These are phyloP conservation scores for Dianthus caryophyllus DNA, from an alignment of 148 eudicot species.

Conservation along the genomic window DNA sequence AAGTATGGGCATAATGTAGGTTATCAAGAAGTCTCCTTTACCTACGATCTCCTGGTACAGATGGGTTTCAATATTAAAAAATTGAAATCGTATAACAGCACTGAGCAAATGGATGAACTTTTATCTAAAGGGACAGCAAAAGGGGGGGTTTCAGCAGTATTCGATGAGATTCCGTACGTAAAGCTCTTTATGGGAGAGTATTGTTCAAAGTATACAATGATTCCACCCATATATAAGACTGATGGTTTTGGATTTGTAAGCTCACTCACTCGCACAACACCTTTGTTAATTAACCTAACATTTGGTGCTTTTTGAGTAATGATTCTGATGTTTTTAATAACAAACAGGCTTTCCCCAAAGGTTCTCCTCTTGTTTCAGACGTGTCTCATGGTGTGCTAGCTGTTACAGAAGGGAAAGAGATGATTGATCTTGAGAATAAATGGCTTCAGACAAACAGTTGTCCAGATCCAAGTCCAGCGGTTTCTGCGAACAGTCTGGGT, in stretches of 20 bases:
- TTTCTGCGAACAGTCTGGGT: conserved; percentile 25
- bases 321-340: neutral
- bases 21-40: conserved; percentile 37
- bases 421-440: conserved; percentile 33
- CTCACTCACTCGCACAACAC: neutral
- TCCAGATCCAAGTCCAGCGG: conserved; percentile 1
- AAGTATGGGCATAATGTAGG: conserved; percentile 37
- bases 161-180: conserved; percentile 40
- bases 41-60: conserved; percentile 20
- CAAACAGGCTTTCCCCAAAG: conserved; percentile 40
- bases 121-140: conserved; percentile 17
- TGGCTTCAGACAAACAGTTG: conserved; percentile 27
- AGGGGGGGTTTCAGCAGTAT: conserved; percentile 32
- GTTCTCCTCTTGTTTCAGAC: conserved; percentile 45
- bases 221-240: conserved; percentile 41
- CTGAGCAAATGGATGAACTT: conserved; percentile 25
- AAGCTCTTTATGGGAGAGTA: conserved; percentile 30
- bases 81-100: conserved; percentile 19
- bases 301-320: neutral
- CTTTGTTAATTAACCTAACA: neutral
- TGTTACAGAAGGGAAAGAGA: conserved; percentile 43
- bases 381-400: conserved; percentile 44
- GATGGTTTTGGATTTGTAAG: conserved; percentile 56
- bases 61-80: conserved; percentile 20
- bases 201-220: conserved; percentile 35